phyloP scores from a whole-genome alignment of 1,284 basidiomycete genomes.

The Mycena citricolor region DNA sequence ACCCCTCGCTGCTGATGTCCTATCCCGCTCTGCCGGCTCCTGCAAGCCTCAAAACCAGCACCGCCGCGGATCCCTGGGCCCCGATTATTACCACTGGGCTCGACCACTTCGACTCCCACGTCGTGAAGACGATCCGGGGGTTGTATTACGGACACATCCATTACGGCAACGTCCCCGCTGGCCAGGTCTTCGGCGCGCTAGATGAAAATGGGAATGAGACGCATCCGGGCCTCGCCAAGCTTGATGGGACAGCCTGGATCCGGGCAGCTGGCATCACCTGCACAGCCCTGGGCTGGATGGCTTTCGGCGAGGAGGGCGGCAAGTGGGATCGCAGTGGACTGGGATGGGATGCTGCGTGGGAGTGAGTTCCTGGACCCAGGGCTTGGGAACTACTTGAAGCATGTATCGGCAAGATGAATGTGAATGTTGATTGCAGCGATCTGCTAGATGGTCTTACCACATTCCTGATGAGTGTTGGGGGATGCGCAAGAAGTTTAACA shows the following conservation, averaged over 20 bases:
- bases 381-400: too few relatives aligned
- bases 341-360: slow-evolving; percentile 47
- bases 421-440: too few relatives aligned
- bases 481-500: too few relatives aligned
- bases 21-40: neutral
- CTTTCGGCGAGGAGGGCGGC: slow-evolving; percentile 47
- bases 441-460: too few relatives aligned
- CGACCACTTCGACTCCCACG: slow-evolving; percentile 61
- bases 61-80: slow-evolving; percentile 56
- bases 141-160: slow-evolving; percentile 50
- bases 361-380: too few relatives aligned
- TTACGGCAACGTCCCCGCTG: slow-evolving; percentile 36
- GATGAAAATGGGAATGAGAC: slow-evolving; percentile 7
- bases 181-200: slow-evolving; percentile 37
- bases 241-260: slow-evolving; percentile 64
- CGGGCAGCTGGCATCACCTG: slow-evolving; percentile 63
- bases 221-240: neutral
- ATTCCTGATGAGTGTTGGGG: too few relatives aligned
- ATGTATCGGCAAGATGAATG: too few relatives aligned
- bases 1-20: slow-evolving; percentile 31
- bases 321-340: slow-evolving; percentile 62
- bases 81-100: slow-evolving; percentile 48
- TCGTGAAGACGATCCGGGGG: slow-evolving; percentile 57
- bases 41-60: too few relatives aligned
- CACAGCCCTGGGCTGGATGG: slow-evolving; percentile 62